Evolutionary conservation across 2,329 filamentous ascomycete species (phyloP), one percentile per base, ranked within the genome.

Genomic region (Macrophomina tecta): DNA sequence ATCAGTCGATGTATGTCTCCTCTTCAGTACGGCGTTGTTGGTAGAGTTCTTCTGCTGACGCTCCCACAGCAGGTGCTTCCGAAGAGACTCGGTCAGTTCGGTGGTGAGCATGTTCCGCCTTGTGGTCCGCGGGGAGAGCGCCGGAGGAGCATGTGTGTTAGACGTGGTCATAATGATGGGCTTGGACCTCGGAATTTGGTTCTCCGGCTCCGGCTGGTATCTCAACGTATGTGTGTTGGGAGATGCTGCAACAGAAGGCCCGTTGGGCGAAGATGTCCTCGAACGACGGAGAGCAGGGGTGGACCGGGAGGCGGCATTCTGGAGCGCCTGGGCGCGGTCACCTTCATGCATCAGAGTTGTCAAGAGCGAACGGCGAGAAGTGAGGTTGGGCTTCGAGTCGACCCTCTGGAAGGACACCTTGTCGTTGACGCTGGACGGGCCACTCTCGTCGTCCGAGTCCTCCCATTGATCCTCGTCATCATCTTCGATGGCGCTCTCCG

Each of bases 51-150:
- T 97, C 76, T 98, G 94, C 75, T 97, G 93, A 63, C 95, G 90
- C 78, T 99, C 95, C 91, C 93, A 97, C 16, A 98, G 86, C 16
- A 99, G 89, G 73, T 97, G 92, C 72, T 93, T 91, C 28, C 95
- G 89, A 3, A 99, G 88, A 28, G 93, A 97, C 77, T 97, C 93
- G 2, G 94, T 97, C 65, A 99, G 84, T 81, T 99, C 95, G 0
- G 92, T 96, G 8, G 92, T 91, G 66, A 99, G 86, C 95, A 99
- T 99, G 79, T 97, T 96, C 68, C 94, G 88, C 62, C 95, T 88
- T 0, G 94, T 97, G 0, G 94, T 97, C 67, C 93, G 89, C 4
- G 95, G 95, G 5, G 95, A 98, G 70, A 97, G 86, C 1, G 93
- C 91, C 34, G 89, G 88, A 65, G 92, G 90, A 14, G 55, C 55